Conservation (phyloP, 345 rosid species). For the Rhodamnia argentea region DNA sequence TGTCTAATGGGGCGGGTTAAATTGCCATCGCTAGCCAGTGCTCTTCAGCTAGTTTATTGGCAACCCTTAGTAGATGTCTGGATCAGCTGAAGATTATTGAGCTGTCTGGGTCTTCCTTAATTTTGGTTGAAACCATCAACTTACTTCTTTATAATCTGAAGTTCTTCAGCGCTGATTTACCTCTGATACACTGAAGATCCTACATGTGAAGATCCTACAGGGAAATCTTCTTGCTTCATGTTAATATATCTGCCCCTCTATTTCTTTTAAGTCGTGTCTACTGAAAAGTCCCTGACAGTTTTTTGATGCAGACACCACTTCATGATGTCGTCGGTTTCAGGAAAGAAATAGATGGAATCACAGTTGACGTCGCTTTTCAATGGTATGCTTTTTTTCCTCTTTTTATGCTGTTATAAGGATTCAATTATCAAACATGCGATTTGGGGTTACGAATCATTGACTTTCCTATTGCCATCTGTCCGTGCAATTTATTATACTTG, state of each 20-base stretch:
- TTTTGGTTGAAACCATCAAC: neutral
- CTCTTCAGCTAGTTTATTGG: neutral
- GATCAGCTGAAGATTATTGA: neutral
- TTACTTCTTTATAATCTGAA: neutral
- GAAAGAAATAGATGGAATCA: constrained; percentile 54
- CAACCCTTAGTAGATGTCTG: neutral
- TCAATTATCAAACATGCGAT: neutral
- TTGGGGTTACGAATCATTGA: neutral
- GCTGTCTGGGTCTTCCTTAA: neutral
- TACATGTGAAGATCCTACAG: neutral
- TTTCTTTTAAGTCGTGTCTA: constrained; percentile 2
- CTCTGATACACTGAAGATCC: neutral
- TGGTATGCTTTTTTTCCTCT: constrained; percentile 43
- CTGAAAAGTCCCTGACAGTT: constrained; percentile 16
- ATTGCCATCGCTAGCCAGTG: neutral
- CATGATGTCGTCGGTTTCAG: constrained; percentile 83
- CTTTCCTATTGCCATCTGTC: neutral
- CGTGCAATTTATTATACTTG: neutral
- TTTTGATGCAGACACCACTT: constrained; percentile 56
- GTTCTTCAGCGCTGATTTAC: neutral
- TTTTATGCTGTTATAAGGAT: neutral
- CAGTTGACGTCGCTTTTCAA: constrained; percentile 75
- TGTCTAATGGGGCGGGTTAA: neutral
- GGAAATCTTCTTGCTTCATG: neutral
- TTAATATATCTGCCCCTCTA: neutral